Conservation (phyloP, 805 yeast species). For the Wickerhamiella sergipiensis region DNA sequence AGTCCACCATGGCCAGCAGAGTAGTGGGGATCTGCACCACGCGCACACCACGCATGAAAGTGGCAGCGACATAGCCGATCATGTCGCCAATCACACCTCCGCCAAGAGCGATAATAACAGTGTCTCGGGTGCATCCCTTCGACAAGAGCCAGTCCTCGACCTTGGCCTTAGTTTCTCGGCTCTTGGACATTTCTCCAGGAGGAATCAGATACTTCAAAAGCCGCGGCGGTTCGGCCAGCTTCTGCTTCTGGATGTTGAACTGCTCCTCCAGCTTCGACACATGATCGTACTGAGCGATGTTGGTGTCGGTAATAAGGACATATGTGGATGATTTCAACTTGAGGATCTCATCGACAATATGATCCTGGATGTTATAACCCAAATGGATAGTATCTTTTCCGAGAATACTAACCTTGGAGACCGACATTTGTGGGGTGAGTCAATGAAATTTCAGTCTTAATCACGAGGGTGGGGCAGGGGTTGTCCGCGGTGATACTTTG, state of each 20-base stretch:
- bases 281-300: conserved; percentile 35
- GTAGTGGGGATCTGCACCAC: conserved; percentile 92
- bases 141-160: conserved; percentile 79
- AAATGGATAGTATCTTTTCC: conserved; percentile 79
- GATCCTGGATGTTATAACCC: conserved; percentile 67
- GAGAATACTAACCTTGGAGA: conserved; percentile 52
- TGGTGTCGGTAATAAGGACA: conserved; percentile 77
- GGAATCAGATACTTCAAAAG: conserved; percentile 60
- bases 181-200: conserved; percentile 90
- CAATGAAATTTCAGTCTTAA: not conserved
- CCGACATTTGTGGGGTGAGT: conserved; percentile 1
- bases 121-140: conserved; percentile 89
- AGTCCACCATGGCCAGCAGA: conserved; percentile 90
- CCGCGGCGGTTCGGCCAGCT: conserved; percentile 27
- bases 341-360: conserved; percentile 57
- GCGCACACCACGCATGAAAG: conserved; percentile 96
- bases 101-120: conserved; percentile 86
- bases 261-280: conserved; percentile 35
- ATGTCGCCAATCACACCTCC: conserved; percentile 99
- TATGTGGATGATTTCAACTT: conserved; percentile 75
- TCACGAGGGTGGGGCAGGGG: not conserved
- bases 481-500: too few species aligned
- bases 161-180: conserved; percentile 75
- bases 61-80: conserved; percentile 98
- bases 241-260: conserved; percentile 26